phyloP scores from a whole-genome alignment of 2,329 filamentous ascomycete genomes.

The Pyrenophora tritici-repentis region DNA sequence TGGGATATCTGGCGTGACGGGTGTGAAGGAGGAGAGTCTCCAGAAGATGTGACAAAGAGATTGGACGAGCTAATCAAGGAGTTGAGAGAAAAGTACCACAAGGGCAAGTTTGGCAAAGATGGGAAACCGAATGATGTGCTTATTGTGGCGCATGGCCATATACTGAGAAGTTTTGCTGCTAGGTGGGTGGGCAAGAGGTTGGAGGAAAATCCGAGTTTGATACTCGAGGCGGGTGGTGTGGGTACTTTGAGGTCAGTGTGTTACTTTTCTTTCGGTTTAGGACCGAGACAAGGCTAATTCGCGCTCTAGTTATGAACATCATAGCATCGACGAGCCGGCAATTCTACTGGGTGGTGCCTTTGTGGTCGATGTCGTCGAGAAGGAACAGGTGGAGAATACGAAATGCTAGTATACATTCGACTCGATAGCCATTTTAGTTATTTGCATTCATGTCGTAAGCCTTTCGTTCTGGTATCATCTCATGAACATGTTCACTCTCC shows the following conservation, averaged over 20 bases:
- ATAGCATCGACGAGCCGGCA: constrained; percentile 55
- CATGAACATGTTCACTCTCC: background rate
- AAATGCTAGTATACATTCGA: background rate
- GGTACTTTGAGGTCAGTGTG: constrained; percentile 49
- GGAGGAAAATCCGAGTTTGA: constrained; percentile 74
- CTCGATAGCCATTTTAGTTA: background rate
- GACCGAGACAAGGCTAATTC: too few relatives aligned
- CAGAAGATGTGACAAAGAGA: constrained; percentile 71
- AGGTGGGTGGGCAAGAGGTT: constrained; percentile 79
- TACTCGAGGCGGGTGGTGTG: constrained; percentile 70
- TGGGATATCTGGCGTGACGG: constrained; percentile 92
- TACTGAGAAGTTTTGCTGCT: constrained; percentile 84
- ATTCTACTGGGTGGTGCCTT: constrained; percentile 58
- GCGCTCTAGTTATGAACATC: constrained; percentile 52
- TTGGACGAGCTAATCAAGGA: constrained; percentile 77
- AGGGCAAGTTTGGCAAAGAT: constrained; percentile 57
- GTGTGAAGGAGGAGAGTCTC: constrained; percentile 80
- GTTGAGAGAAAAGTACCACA: constrained; percentile 62
- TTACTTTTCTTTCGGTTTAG: too few relatives aligned
- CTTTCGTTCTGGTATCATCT: background rate
- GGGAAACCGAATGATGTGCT: constrained; percentile 70
- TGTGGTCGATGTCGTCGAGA: constrained; percentile 55
- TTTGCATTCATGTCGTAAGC: background rate
- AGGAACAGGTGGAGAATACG: constrained; percentile 34
- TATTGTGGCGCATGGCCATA: constrained; percentile 88